A percentile compares a stretch with the other conserved stretches of the same genome.
These are phyloP conservation scores for Cenchrus americanus DNA, from an alignment of 176 grass and related monocot genomes.

Conservation along the genomic window DNA sequence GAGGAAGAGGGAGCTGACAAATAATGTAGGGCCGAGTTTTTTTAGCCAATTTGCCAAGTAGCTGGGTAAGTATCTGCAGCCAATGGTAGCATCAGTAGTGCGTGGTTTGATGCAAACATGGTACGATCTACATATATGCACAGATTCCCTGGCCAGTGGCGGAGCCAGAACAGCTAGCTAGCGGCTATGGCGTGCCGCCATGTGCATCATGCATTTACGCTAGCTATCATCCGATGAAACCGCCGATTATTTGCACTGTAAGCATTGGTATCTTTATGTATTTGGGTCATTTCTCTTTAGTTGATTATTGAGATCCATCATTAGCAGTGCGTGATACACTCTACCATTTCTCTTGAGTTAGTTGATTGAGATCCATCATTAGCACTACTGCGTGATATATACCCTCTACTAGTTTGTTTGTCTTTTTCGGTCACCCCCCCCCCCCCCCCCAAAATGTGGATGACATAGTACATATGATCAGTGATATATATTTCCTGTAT, in stretches of 20 bases:
- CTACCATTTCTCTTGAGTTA: background rate
- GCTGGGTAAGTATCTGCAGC: conserved; percentile 21
- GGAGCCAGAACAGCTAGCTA: background rate
- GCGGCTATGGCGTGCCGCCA: background rate
- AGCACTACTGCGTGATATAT: background rate
- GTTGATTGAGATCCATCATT: background rate
- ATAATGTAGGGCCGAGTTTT: background rate
- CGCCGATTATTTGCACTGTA: background rate
- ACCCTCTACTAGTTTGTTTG: background rate
- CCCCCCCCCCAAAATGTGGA: background rate
- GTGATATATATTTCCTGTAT: background rate
- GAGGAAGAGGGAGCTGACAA: conserved; percentile 21
- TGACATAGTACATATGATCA: background rate
- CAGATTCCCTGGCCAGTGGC: background rate
- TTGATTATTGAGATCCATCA: background rate
- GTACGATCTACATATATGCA: background rate
- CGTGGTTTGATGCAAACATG: conserved; percentile 29
- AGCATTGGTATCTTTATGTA: background rate
- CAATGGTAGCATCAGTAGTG: background rate
- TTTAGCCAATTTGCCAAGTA: conserved; percentile 42
- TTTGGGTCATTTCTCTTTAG: background rate
- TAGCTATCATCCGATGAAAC: background rate
- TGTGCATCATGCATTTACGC: background rate
- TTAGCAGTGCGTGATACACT: background rate
- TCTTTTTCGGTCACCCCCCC: background rate